Percentiles rank a stretch among this genome's conserved stretches.
These are phyloP conservation scores for Mortierella sp. DNA, from an alignment of 371 early-diverging fungal species.

Conservation along the genomic window DNA sequence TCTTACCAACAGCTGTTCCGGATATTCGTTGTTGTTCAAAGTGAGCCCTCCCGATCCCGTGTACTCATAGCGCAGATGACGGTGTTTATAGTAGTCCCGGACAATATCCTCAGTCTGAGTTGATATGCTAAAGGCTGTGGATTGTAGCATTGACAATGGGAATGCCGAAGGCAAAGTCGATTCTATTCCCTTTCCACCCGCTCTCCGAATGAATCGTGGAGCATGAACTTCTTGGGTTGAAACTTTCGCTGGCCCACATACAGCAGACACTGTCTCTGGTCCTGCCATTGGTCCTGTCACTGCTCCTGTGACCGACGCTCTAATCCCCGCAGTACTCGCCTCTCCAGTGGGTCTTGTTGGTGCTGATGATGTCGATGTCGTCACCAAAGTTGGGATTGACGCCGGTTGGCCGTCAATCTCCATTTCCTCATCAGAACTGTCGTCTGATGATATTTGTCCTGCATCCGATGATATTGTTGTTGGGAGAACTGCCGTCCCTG, in stretches of 20 bases:
- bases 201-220: background rate
- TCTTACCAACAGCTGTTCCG: slow-evolving; percentile 18
- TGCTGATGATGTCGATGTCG: background rate
- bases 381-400: background rate
- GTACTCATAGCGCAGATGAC: slow-evolving; percentile 21
- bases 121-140: slow-evolving; percentile 21
- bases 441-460: background rate
- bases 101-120: slow-evolving; percentile 11
- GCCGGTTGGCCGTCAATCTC: background rate
- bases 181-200: background rate
- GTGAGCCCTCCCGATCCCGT: slow-evolving; percentile 20
- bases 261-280: background rate
- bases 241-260: background rate
- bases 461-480: background rate
- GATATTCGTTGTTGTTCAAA: slow-evolving; percentile 22
- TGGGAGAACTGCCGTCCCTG: background rate
- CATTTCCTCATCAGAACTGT: background rate
- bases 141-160: slow-evolving; percentile 33
- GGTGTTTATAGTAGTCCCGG: slow-evolving; percentile 13
- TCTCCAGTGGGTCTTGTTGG: background rate
- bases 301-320: no score
- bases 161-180: slow-evolving; percentile 23
- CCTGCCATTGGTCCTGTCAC: background rate
- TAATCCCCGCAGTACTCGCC: no score
- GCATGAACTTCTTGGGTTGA: background rate